Evolutionary conservation across 768 basidiomycete species (phyloP).

Genomic region (Lactarius akahatsu): DNA sequence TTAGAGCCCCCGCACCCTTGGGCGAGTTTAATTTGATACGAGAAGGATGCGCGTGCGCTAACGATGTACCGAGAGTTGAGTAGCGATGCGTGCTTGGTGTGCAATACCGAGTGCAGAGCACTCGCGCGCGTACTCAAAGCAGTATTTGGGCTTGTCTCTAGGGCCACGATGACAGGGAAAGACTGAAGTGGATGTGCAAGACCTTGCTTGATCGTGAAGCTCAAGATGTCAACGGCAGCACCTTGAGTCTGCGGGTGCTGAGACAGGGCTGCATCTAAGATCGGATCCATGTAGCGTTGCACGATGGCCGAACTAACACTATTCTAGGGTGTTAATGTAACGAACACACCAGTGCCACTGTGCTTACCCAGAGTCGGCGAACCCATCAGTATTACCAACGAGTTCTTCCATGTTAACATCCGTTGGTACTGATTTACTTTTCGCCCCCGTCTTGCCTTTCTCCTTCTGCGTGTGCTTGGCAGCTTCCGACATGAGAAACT

Average conservation of each 20-base stretch:
- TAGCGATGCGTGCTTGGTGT: constrained; percentile 86
- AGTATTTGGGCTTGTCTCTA: constrained; percentile 78
- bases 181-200: constrained; percentile 95
- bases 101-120: constrained; percentile 75
- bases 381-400: constrained; percentile 92
- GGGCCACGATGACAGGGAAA: constrained; percentile 85
- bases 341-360: no score
- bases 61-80: constrained; percentile 82
- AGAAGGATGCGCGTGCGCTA: constrained; percentile 78
- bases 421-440: constrained; percentile 41
- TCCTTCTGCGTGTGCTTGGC: constrained; percentile 70
- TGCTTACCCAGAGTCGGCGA: constrained; percentile 93
- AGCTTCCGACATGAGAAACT: constrained; percentile 84
- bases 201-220: constrained; percentile 92
- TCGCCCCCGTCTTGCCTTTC: constrained; percentile 50
- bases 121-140: constrained; percentile 71
- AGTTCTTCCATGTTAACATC: constrained; percentile 89
- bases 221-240: constrained; percentile 86
- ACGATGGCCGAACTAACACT: constrained; percentile 95
- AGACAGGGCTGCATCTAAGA: constrained; percentile 79
- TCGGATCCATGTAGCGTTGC: constrained; percentile 84
- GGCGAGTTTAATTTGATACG: constrained; percentile 69
- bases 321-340: constrained; percentile 3
- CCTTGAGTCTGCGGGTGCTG: constrained; percentile 68
- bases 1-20: constrained; percentile 33